These are phyloP conservation scores for Solanum chmielewskii DNA, from an alignment of 257 asterid species.

Conservation along the genomic window DNA sequence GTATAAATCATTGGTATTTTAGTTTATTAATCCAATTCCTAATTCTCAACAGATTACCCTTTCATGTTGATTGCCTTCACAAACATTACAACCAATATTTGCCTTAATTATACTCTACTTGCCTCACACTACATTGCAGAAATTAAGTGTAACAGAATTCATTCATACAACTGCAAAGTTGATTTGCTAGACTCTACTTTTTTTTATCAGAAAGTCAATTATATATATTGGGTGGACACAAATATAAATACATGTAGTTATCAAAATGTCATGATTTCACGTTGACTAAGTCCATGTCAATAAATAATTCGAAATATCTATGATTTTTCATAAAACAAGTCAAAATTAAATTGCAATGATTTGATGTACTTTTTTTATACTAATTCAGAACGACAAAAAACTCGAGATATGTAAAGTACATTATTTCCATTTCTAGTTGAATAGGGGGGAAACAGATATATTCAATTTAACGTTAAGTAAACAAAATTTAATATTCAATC, in stretches of 20 bases:
- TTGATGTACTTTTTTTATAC: background rate
- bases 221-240: background rate
- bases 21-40: constrained; percentile 32
- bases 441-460: background rate
- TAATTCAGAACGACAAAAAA: background rate
- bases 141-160: background rate
- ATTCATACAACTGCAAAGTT: background rate
- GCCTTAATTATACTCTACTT: background rate
- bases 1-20: constrained; percentile 8
- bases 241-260: background rate
- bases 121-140: background rate
- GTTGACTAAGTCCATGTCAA: background rate
- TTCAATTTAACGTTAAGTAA: background rate
- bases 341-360: background rate
- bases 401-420: background rate
- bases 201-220: background rate
- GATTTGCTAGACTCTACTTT: background rate
- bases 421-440: too few relatives aligned
- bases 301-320: background rate
- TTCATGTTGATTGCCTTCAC: constrained; percentile 66
- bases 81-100: constrained; percentile 18
- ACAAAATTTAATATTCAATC: background rate
- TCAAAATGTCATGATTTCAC: background rate
- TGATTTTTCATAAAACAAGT: background rate
- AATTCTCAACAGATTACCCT: constrained; percentile 50